phyloP scores from a whole-genome alignment of 805 yeast species.

The Yueomyces sp. region DNA sequence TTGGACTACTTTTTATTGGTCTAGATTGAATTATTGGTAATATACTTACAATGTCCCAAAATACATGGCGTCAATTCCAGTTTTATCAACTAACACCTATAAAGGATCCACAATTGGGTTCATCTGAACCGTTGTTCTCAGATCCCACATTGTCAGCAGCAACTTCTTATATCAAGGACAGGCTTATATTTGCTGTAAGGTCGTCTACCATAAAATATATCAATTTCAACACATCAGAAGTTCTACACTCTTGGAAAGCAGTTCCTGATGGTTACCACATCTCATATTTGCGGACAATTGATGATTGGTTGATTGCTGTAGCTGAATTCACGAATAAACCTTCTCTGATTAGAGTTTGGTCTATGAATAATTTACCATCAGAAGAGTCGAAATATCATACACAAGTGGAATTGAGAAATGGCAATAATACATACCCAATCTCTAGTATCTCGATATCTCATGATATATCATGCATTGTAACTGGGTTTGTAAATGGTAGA shows the following conservation, averaged over 20 bases:
- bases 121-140: conserved; percentile 56
- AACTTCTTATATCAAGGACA: conserved; percentile 36
- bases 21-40: too few species aligned
- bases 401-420: conserved; percentile 50
- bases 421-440: conserved; percentile 65
- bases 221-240: conserved; percentile 31
- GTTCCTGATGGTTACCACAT: conserved; percentile 55
- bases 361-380: conserved; percentile 36
- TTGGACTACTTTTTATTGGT: too few species aligned
- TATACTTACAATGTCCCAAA: conserved; percentile 9
- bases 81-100: conserved; percentile 78
- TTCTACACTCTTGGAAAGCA: conserved; percentile 42
- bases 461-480: conserved; percentile 16
- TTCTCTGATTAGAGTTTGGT: conserved; percentile 58
- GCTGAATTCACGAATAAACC: conserved; percentile 69
- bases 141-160: conserved; percentile 61
- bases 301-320: conserved; percentile 47
- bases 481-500: conserved; percentile 42
- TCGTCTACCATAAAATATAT: conserved; percentile 44
- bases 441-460: conserved; percentile 15
- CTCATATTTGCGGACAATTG: conserved; percentile 38
- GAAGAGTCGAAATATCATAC: conserved; percentile 37
- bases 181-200: conserved; percentile 46
- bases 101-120: conserved; percentile 62
- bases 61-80: conserved; percentile 67